phyloP scores from a whole-genome alignment of 176 grass and related monocot species.

The Eragrostis nindensis region DNA sequence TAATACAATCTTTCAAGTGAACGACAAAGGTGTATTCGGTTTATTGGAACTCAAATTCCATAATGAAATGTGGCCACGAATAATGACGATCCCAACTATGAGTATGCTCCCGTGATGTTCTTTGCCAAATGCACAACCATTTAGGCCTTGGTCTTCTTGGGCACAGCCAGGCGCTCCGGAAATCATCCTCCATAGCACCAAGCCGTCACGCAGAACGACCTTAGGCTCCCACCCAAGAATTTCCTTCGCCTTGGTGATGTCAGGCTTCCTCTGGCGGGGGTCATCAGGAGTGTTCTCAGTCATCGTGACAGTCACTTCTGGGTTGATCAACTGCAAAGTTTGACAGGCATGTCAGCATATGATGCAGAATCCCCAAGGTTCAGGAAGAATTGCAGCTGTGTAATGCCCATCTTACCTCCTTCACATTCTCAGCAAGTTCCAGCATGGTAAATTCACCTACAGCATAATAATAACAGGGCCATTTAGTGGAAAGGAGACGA shows the following conservation, averaged over 20 bases:
- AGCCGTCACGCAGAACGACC: conserved; percentile 70
- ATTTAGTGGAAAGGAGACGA: conserved; percentile 9
- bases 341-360: conserved; percentile 14
- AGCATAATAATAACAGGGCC: neutral
- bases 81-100: conserved; percentile 55
- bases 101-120: conserved; percentile 43
- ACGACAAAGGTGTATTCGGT: conserved; percentile 40
- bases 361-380: conserved; percentile 2
- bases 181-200: conserved; percentile 96
- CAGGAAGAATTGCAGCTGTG: neutral
- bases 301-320: conserved; percentile 66
- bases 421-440: conserved; percentile 94
- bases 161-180: conserved; percentile 76
- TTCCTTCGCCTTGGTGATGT: conserved; percentile 90
- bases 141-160: conserved; percentile 69
- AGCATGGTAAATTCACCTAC: conserved; percentile 99
- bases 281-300: conserved; percentile 99
- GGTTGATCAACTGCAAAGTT: conserved; percentile 84
- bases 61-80: conserved; percentile 40
- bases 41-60: conserved; percentile 67
- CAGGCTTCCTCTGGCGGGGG: conserved; percentile 97
- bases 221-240: conserved; percentile 90
- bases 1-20: conserved; percentile 48
- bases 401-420: conserved; percentile 65
- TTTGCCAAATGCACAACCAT: conserved; percentile 3